These are phyloP conservation scores for Harrya chromipes DNA, from an alignment of 768 basidiomycete genomes.

Conservation along the genomic window DNA sequence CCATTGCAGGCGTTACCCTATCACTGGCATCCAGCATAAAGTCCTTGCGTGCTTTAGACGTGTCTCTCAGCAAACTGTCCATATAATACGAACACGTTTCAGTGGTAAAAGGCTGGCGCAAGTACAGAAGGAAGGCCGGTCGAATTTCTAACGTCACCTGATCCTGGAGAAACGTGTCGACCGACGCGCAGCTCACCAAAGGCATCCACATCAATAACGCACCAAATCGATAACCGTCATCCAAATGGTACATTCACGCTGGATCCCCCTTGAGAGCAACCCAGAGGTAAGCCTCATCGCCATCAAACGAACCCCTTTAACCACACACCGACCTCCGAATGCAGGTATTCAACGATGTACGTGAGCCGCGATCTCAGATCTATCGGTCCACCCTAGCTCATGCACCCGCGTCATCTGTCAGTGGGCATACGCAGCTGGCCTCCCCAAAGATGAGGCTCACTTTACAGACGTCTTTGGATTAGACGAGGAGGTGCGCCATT, in stretches of 20 bases:
- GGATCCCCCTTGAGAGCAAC: constrained; percentile 83
- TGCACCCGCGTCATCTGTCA: constrained; percentile 18
- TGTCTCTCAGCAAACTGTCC: too few relatives aligned
- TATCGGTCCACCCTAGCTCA: constrained; percentile 1
- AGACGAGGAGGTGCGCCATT: constrained; percentile 53
- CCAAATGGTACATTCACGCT: constrained; percentile 37
- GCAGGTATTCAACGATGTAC: constrained; percentile 33
- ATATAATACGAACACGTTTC: too few relatives aligned
- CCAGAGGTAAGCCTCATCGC: constrained; percentile 42
- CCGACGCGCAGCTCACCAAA: too few relatives aligned
- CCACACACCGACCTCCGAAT: background rate
- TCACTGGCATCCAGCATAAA: too few relatives aligned
- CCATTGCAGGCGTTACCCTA: background rate
- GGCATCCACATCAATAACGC: too few relatives aligned
- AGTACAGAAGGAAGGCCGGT: too few relatives aligned
- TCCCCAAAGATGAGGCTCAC: constrained; percentile 44
- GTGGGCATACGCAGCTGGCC: constrained; percentile 73
- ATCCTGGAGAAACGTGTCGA: background rate
- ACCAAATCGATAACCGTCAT: background rate
- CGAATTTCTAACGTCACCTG: too few relatives aligned
- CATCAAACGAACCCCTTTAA: background rate
- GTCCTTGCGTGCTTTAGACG: too few relatives aligned
- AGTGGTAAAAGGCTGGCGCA: too few relatives aligned
- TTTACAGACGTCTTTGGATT: constrained; percentile 76
- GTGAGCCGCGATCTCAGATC: constrained; percentile 3